Conservation (phyloP, 2,329 filamentous ascomycete species). For the Sclerotinia borealis region DNA sequence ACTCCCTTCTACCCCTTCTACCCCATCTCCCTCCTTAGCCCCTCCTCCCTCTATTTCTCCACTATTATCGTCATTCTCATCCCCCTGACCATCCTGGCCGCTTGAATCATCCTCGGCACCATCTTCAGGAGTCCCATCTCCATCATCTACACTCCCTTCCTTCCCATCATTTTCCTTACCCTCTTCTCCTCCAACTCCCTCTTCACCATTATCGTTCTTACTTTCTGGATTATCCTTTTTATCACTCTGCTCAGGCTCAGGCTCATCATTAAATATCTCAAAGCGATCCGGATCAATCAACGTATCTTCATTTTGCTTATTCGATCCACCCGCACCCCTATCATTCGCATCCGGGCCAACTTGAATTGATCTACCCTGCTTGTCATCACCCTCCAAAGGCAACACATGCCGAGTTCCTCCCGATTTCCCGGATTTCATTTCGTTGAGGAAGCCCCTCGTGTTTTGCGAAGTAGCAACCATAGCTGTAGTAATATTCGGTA, state of each 20-base stretch:
- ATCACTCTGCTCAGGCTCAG: neutral
- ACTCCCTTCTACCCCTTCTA: no score
- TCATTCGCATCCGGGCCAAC: neutral
- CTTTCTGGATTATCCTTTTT: neutral
- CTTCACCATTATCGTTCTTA: neutral
- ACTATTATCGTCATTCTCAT: no score
- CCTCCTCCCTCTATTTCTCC: no score
- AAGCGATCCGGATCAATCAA: neutral
- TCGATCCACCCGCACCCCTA: neutral
- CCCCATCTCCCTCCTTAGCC: no score
- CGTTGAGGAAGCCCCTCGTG: no score
- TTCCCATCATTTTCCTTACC: neutral
- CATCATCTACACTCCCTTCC: neutral
- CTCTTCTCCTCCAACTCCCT: neutral
- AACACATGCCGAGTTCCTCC: neutral
- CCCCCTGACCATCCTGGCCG: no score
- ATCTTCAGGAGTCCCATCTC: no score
- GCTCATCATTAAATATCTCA: neutral
- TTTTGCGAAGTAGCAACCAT: no score
- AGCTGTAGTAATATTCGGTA: no score
- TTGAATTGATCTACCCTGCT: neutral
- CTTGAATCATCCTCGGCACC: no score
- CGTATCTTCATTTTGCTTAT: neutral
- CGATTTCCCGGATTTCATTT: neutral
- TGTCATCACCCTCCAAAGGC: neutral